Evolutionary conservation across 208 protist species (phyloP), one percentile per base, ranked within the genome.

Genomic region (Acanthamoeba healyi): DNA sequence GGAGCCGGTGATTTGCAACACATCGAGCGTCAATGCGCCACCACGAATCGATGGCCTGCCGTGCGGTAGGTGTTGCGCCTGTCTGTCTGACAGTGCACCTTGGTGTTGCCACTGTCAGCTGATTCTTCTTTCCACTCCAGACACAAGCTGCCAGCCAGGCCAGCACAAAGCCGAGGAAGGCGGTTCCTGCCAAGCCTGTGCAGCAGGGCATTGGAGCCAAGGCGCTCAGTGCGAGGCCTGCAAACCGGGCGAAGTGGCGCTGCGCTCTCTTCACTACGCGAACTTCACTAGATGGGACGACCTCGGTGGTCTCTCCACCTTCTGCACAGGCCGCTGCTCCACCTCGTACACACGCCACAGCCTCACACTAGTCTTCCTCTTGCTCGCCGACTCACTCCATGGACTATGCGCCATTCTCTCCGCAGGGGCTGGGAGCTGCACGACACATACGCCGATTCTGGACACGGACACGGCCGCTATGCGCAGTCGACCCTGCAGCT

Each of bases 381-480:
- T 70, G 63, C 17, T 36, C 29, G 26, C 19, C 17, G 14, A 72
- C 63, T 72, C 26, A 72, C 63, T n/a, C 63, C 17, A 72, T 9
- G 51, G 51, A n/a, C n/a, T n/a, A n/a, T n/a, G n/a, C n/a, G n/a
- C n/a, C n/a, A n/a, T n/a, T n/a, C n/a, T n/a, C n/a, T 1, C 15
- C 17, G 22, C 74, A 87, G 79, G 12, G 79, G 79, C 40, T 87
- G 79, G 79, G 44, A 61, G 32, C 44, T 87, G 26, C 79, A 87
- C 49, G 49, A 87, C 79, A 61, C 40, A 6, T 36, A 61, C 46
- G 32, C 22, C 7, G 22, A 32, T 17, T 87, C 79, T 3, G 79
- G 79, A 6, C 79, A 87, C 46, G 79, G 46, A 4, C 79, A 87
- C 46, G 79, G 79, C 44, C 79, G 79, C 79, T 87, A 87, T 29